Evolutionary conservation across 345 rosid genomes (phyloP).

Genomic region (Isatis tinctoria): DNA sequence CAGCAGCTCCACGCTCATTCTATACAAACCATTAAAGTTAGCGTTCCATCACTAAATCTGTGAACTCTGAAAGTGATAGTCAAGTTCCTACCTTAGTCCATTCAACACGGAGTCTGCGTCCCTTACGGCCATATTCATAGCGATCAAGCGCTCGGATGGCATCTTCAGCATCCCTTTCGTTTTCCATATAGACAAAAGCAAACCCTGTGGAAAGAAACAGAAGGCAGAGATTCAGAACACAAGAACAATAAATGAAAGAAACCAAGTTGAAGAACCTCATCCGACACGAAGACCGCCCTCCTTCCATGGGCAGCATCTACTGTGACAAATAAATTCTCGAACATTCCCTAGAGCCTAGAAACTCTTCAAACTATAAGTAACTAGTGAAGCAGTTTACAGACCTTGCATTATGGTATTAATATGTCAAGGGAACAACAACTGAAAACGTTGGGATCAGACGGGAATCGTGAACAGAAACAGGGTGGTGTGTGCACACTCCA

Average conservation of each 20-base stretch:
- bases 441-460: constrained; percentile 73
- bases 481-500: constrained; percentile 39
- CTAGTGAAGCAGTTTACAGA: constrained; percentile 74
- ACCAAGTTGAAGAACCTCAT: constrained; percentile 33
- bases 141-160: constrained; percentile 93
- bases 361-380: constrained; percentile 61
- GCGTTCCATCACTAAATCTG: background rate
- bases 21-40: constrained; percentile 24
- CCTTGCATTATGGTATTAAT: constrained; percentile 73
- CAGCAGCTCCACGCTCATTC: constrained; percentile 69
- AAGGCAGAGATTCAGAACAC: background rate
- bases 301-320: constrained; percentile 32
- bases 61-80: background rate
- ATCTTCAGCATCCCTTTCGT: constrained; percentile 96
- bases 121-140: constrained; percentile 78
- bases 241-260: background rate
- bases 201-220: constrained; percentile 42
- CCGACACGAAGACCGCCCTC: constrained; percentile 16
- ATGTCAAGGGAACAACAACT: constrained; percentile 81
- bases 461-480: constrained; percentile 58
- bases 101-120: constrained; percentile 93
- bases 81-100: constrained; percentile 76
- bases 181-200: constrained; percentile 95
- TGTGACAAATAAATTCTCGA: constrained; percentile 35
- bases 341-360: constrained; percentile 54